These are phyloP conservation scores for Colletotrichum sp. DNA, from an alignment of 2,329 filamentous ascomycete genomes.

Conservation along the genomic window DNA sequence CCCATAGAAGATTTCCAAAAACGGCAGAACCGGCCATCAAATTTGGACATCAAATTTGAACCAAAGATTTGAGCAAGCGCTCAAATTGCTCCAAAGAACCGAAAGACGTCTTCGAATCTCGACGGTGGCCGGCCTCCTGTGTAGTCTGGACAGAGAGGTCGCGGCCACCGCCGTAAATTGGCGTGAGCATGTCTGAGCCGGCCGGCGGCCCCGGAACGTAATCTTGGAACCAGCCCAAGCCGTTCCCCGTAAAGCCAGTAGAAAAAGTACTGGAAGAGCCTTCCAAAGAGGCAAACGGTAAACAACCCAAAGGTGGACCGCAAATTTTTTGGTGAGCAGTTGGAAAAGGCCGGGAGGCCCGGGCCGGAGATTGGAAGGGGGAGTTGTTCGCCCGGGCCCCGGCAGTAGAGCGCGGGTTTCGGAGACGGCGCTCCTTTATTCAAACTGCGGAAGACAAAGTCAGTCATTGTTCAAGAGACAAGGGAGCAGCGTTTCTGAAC, in stretches of 20 bases:
- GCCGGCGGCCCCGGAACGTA: background rate
- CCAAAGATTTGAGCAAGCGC: fast-evolving
- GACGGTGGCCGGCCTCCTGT: background rate
- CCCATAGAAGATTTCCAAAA: fast-evolving
- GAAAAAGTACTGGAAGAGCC: background rate
- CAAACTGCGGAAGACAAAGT: background rate
- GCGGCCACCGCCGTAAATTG: background rate
- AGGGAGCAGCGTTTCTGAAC: fast-evolving
- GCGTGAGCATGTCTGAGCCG: background rate
- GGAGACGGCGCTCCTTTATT: background rate
- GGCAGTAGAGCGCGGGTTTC: background rate
- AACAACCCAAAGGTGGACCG: background rate
- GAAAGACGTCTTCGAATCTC: background rate
- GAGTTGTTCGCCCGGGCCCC: background rate
- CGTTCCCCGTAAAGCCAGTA: background rate
- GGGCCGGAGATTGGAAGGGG: background rate
- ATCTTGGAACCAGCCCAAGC: background rate
- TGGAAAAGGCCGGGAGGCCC: background rate
- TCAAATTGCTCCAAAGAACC: background rate
- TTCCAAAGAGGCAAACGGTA: background rate
- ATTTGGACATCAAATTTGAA: background rate
- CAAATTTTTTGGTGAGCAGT: background rate
- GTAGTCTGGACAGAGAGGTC: background rate
- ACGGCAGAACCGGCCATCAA: background rate
- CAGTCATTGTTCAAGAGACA: background rate